These are phyloP conservation scores for Daedaleopsis sinensis DNA, from an alignment of 768 basidiomycete genomes.

Conservation along the genomic window DNA sequence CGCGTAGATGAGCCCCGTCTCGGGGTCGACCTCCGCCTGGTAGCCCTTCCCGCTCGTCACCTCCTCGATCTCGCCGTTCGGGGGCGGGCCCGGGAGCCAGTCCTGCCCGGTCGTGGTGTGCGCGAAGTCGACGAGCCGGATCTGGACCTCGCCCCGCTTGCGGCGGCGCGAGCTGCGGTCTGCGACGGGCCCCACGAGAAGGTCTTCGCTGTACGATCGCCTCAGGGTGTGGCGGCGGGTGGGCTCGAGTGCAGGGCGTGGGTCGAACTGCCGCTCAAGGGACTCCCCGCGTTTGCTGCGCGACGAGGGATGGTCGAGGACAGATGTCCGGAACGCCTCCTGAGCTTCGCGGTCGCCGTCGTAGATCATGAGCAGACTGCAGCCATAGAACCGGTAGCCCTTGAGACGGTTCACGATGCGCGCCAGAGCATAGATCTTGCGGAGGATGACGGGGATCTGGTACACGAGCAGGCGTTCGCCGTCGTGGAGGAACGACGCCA, in stretches of 20 bases:
- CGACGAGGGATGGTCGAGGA: conserved; percentile 64
- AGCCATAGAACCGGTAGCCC: conserved; percentile 98
- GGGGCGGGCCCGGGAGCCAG: conserved; percentile 70
- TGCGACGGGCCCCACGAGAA: conserved; percentile 66
- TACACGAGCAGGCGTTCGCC: conserved; percentile 84
- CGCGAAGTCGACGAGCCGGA: conserved; percentile 98
- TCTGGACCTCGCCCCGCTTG: conserved; percentile 89
- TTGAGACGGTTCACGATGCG: conserved; percentile 86
- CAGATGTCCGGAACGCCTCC: conserved; percentile 64
- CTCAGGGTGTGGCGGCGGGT: conserved; percentile 54
- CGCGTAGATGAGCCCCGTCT: conserved; percentile 84
- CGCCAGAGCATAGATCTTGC: conserved; percentile 93
- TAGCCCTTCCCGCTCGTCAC: conserved; percentile 70
- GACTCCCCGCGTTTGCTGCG: conserved; percentile 80
- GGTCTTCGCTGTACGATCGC: conserved; percentile 80
- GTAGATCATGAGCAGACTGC: conserved; percentile 94
- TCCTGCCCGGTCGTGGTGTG: conserved; percentile 96
- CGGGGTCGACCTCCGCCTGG: conserved; percentile 78
- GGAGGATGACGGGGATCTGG: conserved; percentile 89
- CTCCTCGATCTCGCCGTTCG: conserved; percentile 44
- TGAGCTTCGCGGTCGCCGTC: conserved; percentile 93
- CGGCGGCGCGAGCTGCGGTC: conserved; percentile 67
- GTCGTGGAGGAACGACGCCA: conserved; percentile 83
- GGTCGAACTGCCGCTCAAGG: conserved; percentile 52
- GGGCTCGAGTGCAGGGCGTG: conserved; percentile 31